Evolutionary conservation across 139 green algal genomes (phyloP).

Genomic region (Chlorella sp.): DNA sequence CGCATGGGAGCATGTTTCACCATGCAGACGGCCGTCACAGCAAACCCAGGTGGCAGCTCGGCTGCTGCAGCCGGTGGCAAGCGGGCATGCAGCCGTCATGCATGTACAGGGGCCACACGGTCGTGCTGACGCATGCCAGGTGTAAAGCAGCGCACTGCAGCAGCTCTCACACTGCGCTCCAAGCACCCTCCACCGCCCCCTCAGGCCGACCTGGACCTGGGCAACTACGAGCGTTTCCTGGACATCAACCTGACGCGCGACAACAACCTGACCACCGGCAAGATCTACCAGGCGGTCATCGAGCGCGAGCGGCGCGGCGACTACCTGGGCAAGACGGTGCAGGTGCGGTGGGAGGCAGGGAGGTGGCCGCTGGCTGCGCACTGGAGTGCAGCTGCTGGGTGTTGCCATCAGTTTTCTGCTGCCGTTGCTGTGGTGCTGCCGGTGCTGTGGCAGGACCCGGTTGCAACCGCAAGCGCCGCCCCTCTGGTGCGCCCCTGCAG

Average conservation of each 20-base stretch:
- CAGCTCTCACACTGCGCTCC: background rate
- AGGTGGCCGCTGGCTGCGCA: background rate
- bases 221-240: slow-evolving; percentile 99
- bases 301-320: slow-evolving; percentile 94
- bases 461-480: background rate
- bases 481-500: background rate
- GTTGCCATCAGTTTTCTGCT: background rate
- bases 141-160: no score
- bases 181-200: background rate
- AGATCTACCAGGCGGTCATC: slow-evolving; percentile 96
- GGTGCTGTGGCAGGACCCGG: background rate
- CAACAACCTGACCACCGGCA: slow-evolving; percentile 99
- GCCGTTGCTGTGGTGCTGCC: background rate
- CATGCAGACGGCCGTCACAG: no score
- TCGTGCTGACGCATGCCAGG: no score
- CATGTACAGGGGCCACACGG: no score
- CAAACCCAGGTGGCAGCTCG: no score
- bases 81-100: no score
- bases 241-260: slow-evolving; percentile 95
- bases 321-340: slow-evolving; percentile 99
- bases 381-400: background rate
- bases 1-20: no score
- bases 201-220: slow-evolving; percentile 96
- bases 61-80: no score
- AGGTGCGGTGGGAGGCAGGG: slow-evolving; percentile 50